Evolutionary conservation across 179 eudicot species (phyloP).

Genomic region (Pouteria campechiana): DNA sequence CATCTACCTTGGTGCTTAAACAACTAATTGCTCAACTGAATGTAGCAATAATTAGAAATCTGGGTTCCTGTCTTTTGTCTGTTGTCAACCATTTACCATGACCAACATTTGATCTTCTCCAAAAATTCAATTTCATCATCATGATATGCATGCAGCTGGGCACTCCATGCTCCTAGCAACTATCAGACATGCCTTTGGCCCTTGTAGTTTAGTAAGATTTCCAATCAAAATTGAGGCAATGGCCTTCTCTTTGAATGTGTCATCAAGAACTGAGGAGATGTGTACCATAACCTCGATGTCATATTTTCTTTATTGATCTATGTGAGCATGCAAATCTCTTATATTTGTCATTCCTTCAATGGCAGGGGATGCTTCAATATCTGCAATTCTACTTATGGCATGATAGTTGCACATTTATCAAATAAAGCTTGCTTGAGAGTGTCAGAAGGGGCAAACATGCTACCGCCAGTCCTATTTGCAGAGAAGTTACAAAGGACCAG

Average conservation of each 20-base stretch:
- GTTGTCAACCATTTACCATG: no score
- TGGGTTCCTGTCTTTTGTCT: no score
- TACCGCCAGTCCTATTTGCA: slow-evolving; percentile 16
- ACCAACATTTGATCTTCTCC: no score
- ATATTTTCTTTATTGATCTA: not conserved
- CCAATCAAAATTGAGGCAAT: no score
- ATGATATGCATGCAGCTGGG: no score
- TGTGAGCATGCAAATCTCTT: not conserved
- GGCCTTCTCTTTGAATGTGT: not conserved
- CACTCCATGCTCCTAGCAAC: no score
- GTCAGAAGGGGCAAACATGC: slow-evolving; percentile 12
- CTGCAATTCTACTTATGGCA: slow-evolving; percentile 6
- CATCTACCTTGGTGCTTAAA: no score
- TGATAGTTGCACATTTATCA: slow-evolving; percentile 24
- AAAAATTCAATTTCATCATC: no score
- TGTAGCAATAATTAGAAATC: no score
- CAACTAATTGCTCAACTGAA: no score
- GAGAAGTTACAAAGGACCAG: slow-evolving; percentile 5
- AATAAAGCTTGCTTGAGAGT: slow-evolving; percentile 27
- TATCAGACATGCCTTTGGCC: no score
- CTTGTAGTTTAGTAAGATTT: no score
- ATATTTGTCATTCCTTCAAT: not conserved
- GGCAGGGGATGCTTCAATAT: slow-evolving; percentile 22
- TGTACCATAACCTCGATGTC: not conserved
- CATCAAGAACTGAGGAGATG: not conserved